Base-by-base conservation (phyloP, 2,329 filamentous ascomycete species). In the Venturia oleaginea region DNA sequence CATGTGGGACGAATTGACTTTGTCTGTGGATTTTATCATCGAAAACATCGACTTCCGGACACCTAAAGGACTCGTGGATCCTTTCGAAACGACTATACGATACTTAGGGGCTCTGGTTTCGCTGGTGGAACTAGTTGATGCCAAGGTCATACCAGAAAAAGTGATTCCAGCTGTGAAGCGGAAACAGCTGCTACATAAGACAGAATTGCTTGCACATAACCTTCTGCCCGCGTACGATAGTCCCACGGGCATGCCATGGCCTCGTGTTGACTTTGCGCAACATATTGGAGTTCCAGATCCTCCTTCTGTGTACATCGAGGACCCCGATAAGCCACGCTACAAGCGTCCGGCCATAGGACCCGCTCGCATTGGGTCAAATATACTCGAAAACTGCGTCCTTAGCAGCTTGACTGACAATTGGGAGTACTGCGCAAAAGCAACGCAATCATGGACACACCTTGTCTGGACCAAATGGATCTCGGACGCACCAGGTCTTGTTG, bases 171-270 rank as follows among this genome's bases (percentile, higher is more conserved):
- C 65, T 51, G 71, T 72, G 55, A 70, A 72, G 30, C 71, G 75
- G 62, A 69, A 74, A 43, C 63, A 68, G 13, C 69, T 78, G 30
- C 72, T 77, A 5, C 65, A 70, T 43, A 73, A 77, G 65, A 74
- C 76, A n/a, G 68, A 75, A 17, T 69, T 69, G 17, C 69, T 78
- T 15, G 75, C 74, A 24, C 68, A 71, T 63, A 73, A 74, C 59
- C 71, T 78, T 8, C 73, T 70, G 4, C 75, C 76, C 7, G 74
- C 74, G 2, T 78, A 75, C 65, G 72, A 77, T 62, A 75, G 74
- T 10, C 75, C 75, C 3, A 76, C 76, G 2, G 76, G 76, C 24
- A 72, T 78, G 74, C 73, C 77, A 19, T 80, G 76, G 76, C 77
- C 78, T 10, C 76, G 76, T n/a, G 73, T 79, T 19, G 71, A 79